Evolutionary conservation across 345 rosid genomes (phyloP), one percentile per base, ranked within the genome.

Genomic region (Erysimum cheiranthoides): DNA sequence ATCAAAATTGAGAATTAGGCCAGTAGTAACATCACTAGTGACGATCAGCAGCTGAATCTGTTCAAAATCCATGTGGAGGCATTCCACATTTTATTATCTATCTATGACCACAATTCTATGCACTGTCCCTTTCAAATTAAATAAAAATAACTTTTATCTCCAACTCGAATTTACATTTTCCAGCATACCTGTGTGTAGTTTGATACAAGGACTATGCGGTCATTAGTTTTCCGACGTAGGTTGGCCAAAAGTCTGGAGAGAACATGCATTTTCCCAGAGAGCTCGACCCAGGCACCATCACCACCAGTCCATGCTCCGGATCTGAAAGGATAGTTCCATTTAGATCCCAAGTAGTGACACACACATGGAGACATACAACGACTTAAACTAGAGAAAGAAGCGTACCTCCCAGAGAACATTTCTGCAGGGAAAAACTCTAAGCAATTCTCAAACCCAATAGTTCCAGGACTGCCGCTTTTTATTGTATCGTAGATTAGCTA

Each of bases 181-280:
- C 69, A 66, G 68, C 76, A 53, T 80, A 90, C 97, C 93, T 90
- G 98, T 53, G 97, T 92, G 82, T 95, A 95, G 85, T 95, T 95
- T 75, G 99, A 95, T 73, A 95, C 99, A 61, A 95, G 92, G 68
- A 95, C 97, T 64, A 95, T 95, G 59, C 99, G 90, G 75, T 95
- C 97, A 84, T 90, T 86, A 46, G 97, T 95, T 81, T 77, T 84
- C 60, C 82, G 86, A 57, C 89, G 93, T 71, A 95, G 86, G 83
- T 89, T 93, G 36, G 90, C 91, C 76, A 95, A 83, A 57, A 95
- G 80, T 76, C 97, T 88, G 52, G 98, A 92, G 82, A 95, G 84
- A 70, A 95, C 94, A 82, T 88, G 97, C 99, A 95, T 92, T 90
- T 95, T 92, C 67, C 99, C 97, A 16, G 99, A 95, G 42, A 95